Base-by-base conservation (phyloP, 1,284 basidiomycete species). In the Ustilago shanxiensis region DNA sequence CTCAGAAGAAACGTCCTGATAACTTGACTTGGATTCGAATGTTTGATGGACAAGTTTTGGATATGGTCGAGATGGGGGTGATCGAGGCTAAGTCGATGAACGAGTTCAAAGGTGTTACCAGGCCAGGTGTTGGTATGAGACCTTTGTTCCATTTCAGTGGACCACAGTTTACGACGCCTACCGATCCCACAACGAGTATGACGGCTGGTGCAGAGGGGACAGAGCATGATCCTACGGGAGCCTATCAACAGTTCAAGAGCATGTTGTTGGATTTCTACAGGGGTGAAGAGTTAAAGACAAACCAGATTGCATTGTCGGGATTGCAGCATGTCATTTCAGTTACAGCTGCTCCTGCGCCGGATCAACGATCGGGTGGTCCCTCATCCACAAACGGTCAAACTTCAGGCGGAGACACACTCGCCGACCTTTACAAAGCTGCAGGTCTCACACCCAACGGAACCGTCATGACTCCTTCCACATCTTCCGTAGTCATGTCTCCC, bases 91-190 rank as follows among this genome's bases (percentile, higher is more conserved):
- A 90, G 66, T 88, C 90, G 77, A 96, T 98, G 92, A 84, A 88
- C 13, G 90, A 91, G 47, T 93, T 97, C 88, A 94, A 95, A 88
- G 94, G 93, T 93, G 92, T 92, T 51, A 89, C 91, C 41, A 97
- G 97, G 90, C 91, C 93, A 11, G 92, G 94, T 5, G 91, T 93
- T 31, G 95, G 95, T n/a, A 91, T 95, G 80, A 92, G 93, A 79
- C 95, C 96, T 56, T 87, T 98, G 78, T 92, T 99, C 88, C 95
- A 97, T 85, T 99, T 99, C 86, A 94, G 94, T 31, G 96, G 86
- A 2, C 84, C 86, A n/a, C 81, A 86, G 59, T 87, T 87, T 64
- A 69, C 85, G 28, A 61, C 80, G 13, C 69, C 68, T 26, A 77
- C 93, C 2, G 71, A 70, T 52, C 56, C 72, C 20, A 73, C 59